A percentile compares a stretch with the other conserved stretches of the same genome.
Evolutionary conservation across 108 stramenopile genomes (phyloP).

Genomic region (Aurantiochytrium sp.): DNA sequence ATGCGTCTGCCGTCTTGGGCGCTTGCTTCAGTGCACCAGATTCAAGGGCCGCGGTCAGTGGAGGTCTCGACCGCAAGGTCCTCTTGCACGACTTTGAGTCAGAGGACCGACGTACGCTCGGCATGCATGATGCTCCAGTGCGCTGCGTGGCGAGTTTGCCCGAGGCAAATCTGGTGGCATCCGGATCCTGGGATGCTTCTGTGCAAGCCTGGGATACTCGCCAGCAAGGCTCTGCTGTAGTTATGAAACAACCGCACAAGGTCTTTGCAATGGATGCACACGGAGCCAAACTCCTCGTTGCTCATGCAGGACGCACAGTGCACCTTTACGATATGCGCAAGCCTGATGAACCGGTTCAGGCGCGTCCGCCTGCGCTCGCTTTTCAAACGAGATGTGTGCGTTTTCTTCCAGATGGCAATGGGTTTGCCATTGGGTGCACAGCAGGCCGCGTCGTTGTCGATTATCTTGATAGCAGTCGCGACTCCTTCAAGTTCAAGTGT

Average conservation of each 20-base stretch:
- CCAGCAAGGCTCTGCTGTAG: background rate
- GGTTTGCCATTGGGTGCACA: constrained; percentile 87
- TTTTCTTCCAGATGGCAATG: constrained; percentile 51
- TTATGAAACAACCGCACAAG: background rate
- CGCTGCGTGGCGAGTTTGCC: background rate
- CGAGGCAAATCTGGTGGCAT: background rate
- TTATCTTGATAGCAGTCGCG: constrained; percentile 51
- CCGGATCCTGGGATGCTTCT: background rate
- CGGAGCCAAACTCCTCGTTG: background rate
- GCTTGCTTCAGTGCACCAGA: background rate
- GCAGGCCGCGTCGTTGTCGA: constrained; percentile 94
- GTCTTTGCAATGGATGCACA: constrained; percentile 1
- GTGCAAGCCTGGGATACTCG: background rate
- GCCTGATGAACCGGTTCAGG: background rate
- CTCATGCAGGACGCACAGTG: background rate
- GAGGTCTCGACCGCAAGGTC: background rate
- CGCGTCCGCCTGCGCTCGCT: background rate
- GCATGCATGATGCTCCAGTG: background rate
- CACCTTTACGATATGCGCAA: background rate
- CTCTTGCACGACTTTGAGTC: background rate
- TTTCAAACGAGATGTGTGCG: background rate
- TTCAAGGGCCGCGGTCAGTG: background rate
- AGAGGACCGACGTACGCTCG: background rate
- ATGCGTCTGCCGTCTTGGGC: background rate
- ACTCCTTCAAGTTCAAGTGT: constrained; percentile 93